Percentiles rank a stretch among this genome's conserved stretches.
Evolutionary conservation across 1,284 basidiomycete species (phyloP).

Genomic region (Boletus smithii): DNA sequence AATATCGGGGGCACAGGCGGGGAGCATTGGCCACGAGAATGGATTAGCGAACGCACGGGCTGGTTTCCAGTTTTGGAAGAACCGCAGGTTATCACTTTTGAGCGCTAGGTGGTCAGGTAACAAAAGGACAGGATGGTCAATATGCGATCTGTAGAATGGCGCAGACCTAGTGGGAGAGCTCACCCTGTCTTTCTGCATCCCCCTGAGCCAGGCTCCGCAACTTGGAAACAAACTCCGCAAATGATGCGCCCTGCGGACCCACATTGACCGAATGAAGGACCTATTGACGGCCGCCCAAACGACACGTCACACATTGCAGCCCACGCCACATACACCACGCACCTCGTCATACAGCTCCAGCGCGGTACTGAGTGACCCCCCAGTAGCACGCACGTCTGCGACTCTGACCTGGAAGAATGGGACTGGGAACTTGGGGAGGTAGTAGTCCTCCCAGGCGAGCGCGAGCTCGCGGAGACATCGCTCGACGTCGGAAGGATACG

Average conservation of each 20-base stretch:
- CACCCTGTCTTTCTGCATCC: constrained; percentile 29
- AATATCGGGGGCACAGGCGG: constrained; percentile 25
- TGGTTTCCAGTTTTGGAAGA: constrained; percentile 33
- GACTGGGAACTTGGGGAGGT: constrained; percentile 31
- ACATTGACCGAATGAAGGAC: constrained; percentile 24
- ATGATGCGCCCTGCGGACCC: constrained; percentile 17
- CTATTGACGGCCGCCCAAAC: constrained; percentile 10
- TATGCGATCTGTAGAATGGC: not conserved
- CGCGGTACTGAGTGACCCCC: constrained; percentile 32
- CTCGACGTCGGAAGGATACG: constrained; percentile 14
- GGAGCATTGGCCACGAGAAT: constrained; percentile 33
- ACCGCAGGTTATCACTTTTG: constrained; percentile 23
- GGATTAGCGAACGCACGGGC: constrained; percentile 33
- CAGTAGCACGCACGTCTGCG: constrained; percentile 31
- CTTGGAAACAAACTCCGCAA: constrained; percentile 24
- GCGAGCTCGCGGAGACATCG: constrained; percentile 28
- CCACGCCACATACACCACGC: constrained; percentile 5
- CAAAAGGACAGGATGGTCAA: constrained; percentile 3
- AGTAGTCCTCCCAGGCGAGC: constrained; percentile 32
- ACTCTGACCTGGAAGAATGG: constrained; percentile 34
- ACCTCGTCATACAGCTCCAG: constrained; percentile 31
- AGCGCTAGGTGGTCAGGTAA: constrained; percentile 11
- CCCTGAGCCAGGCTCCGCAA: constrained; percentile 26
- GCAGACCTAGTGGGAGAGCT: constrained; percentile 2
- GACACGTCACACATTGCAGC: not conserved